phyloP scores from a whole-genome alignment of 1,139 yeast genomes.

The Yamadazyma sp. region DNA sequence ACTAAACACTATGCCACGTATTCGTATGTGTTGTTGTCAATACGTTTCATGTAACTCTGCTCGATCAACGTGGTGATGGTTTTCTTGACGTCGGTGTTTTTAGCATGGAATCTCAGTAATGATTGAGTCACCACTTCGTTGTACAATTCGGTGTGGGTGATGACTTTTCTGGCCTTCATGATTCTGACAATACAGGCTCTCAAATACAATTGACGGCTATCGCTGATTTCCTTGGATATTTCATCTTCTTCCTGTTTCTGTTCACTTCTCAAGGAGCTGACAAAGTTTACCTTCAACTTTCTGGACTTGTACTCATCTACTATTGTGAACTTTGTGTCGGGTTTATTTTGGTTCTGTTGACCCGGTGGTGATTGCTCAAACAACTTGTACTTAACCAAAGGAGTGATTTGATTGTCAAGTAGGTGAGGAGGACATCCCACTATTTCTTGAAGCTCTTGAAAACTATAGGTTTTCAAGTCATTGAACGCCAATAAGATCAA shows the following conservation, averaged over 20 bases:
- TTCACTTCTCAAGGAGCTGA: slow-evolving; percentile 79
- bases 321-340: slow-evolving; percentile 65
- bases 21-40: slow-evolving; percentile 72
- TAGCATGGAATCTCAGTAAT: slow-evolving; percentile 80
- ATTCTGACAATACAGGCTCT: slow-evolving; percentile 94
- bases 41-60: slow-evolving; percentile 78
- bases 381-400: slow-evolving; percentile 77
- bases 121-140: slow-evolving; percentile 90
- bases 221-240: slow-evolving; percentile 80
- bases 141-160: slow-evolving; percentile 77
- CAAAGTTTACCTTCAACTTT: slow-evolving; percentile 81
- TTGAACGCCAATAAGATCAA: slow-evolving; percentile 82
- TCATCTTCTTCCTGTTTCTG: slow-evolving; percentile 76
- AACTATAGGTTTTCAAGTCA: slow-evolving; percentile 56
- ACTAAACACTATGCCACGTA: slow-evolving; percentile 53
- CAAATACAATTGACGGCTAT: slow-evolving; percentile 80
- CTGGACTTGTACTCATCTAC: slow-evolving; percentile 84
- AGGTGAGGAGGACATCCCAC: slow-evolving; percentile 69
- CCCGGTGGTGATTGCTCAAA: slow-evolving; percentile 65
- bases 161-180: slow-evolving; percentile 87
- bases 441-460: slow-evolving; percentile 59
- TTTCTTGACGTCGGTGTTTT: slow-evolving; percentile 80
- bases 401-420: slow-evolving; percentile 73
- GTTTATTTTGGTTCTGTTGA: slow-evolving; percentile 42
- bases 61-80: slow-evolving; percentile 86